These are phyloP conservation scores for Eucalyptus tenuipes DNA, from an alignment of 345 rosid species.

Conservation along the genomic window DNA sequence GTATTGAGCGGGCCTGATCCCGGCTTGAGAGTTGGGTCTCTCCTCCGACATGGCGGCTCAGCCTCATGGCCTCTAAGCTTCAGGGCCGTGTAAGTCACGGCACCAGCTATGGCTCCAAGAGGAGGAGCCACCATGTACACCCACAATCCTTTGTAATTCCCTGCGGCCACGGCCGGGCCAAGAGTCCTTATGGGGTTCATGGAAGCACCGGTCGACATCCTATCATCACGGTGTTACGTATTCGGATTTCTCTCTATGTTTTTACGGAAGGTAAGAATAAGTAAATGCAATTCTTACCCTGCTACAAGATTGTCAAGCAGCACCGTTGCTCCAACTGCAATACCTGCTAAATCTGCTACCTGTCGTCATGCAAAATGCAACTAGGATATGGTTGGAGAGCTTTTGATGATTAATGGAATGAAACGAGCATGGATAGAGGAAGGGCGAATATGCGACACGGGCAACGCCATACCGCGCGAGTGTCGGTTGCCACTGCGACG, in stretches of 20 bases:
- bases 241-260: too few relatives aligned
- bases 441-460: background rate
- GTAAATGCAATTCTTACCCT: background rate
- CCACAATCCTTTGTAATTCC: slow-evolving; percentile 60
- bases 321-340: background rate
- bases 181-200: slow-evolving; percentile 62
- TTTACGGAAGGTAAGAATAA: background rate
- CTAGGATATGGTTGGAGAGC: too few relatives aligned
- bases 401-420: too few relatives aligned
- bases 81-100: slow-evolving; percentile 51
- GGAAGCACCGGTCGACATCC: slow-evolving; percentile 69
- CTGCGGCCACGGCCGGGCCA: slow-evolving; percentile 88
- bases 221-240: background rate
- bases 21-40: background rate
- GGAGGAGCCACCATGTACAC: slow-evolving; percentile 69
- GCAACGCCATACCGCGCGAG: background rate
- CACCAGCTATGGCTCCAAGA: slow-evolving; percentile 71
- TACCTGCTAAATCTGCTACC: slow-evolving; percentile 3
- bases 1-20: too few relatives aligned
- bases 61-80: slow-evolving; percentile 47
- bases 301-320: slow-evolving; percentile 2
- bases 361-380: background rate
- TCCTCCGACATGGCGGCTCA: slow-evolving; percentile 45
- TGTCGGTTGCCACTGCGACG: slow-evolving; percentile 10
- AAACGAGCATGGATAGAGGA: background rate